Evolutionary conservation across 23 red algal species (phyloP).

Genomic region (Chondrus crispus): DNA sequence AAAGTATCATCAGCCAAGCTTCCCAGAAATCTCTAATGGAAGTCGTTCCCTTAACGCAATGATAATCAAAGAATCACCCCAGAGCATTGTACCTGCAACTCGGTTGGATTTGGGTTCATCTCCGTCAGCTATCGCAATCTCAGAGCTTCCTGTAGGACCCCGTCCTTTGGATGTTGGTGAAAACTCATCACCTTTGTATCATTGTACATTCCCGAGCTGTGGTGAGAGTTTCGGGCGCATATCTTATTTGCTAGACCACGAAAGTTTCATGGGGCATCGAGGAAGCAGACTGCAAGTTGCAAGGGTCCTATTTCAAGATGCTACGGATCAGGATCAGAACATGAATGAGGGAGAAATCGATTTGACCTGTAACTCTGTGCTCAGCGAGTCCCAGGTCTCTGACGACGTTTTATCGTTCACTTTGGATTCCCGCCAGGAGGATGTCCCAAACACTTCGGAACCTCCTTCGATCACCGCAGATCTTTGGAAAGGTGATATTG

Average conservation of each 20-base stretch:
- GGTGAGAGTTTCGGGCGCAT: not conserved
- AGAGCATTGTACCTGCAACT: not conserved
- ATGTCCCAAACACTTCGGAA: not conserved
- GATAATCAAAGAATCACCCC: not conserved
- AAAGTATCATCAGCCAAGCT: no score
- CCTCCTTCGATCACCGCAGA: not conserved
- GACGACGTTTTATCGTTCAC: conserved; percentile 37
- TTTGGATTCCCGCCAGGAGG: not conserved
- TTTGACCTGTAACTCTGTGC: conserved; percentile 29
- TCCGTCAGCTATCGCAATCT: not conserved
- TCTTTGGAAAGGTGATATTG: conserved; percentile 25
- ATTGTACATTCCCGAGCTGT: conserved; percentile 1
- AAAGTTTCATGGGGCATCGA: not conserved
- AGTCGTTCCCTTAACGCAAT: no score
- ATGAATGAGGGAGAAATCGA: not conserved
- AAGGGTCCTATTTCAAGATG: not conserved
- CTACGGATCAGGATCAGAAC: not conserved
- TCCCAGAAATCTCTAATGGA: no score
- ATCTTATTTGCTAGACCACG: conserved; percentile 24
- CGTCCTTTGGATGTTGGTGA: not conserved
- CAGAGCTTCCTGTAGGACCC: not conserved
- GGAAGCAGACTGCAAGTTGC: not conserved
- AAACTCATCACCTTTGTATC: not conserved
- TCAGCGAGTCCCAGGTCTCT: conserved; percentile 17
- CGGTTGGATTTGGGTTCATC: not conserved